Conservation (phyloP, 192 early-diverging fungal species). For the Backusella tarrabulga region DNA sequence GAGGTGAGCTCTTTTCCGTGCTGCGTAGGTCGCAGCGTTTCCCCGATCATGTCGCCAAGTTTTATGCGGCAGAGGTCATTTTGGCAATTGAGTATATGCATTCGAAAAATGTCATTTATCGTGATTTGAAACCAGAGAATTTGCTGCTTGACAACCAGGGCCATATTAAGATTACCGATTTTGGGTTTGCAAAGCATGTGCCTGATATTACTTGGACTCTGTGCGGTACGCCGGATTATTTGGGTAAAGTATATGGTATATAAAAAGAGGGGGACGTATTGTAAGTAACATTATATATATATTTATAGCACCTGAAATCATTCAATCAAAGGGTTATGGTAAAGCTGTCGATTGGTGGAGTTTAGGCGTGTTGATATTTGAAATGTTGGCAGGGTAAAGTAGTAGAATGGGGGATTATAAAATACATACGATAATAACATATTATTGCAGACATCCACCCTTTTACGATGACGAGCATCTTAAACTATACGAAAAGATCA, state of each 20-base stretch:
- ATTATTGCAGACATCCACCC: constrained; percentile 62
- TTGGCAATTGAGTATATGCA: constrained; percentile 81
- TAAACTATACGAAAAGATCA: constrained; percentile 91
- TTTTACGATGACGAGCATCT: constrained; percentile 96
- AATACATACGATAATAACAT: constrained; percentile 7
- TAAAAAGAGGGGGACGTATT: neutral
- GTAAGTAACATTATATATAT: neutral
- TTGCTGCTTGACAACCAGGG: constrained; percentile 73
- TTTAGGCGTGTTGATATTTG: constrained; percentile 89
- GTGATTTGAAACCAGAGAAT: constrained; percentile 84
- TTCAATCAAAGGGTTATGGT: constrained; percentile 92
- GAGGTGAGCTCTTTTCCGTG: constrained; percentile 89
- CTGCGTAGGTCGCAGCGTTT: constrained; percentile 74
- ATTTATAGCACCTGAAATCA: constrained; percentile 72
- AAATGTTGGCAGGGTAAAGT: constrained; percentile 85
- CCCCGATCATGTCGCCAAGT: constrained; percentile 68
- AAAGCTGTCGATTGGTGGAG: constrained; percentile 96
- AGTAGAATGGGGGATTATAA: too few relatives aligned
- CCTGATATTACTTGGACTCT: constrained; percentile 83
- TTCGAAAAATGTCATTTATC: constrained; percentile 72
- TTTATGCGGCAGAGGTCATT: constrained; percentile 75
- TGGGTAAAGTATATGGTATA: constrained; percentile 30
- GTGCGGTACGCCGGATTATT: constrained; percentile 81
- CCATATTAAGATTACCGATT: constrained; percentile 84
- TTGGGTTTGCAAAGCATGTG: constrained; percentile 86